phyloP scores from a whole-genome alignment of 208 protist genomes.

The Leishmania mexicana region DNA sequence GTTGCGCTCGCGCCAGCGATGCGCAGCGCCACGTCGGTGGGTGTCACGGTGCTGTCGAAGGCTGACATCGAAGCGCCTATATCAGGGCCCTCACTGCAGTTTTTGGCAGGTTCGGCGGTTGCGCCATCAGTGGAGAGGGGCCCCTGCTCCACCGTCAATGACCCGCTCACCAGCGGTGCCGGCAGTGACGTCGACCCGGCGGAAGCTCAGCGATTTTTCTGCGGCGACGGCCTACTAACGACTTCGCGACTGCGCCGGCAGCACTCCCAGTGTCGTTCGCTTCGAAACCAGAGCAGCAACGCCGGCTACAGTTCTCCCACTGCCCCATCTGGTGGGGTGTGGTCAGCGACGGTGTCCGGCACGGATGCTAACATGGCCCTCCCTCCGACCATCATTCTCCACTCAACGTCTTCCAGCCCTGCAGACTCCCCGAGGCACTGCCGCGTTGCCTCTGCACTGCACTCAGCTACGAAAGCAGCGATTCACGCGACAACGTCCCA shows the following conservation, averaged over 20 bases:
- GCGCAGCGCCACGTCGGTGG: not conserved
- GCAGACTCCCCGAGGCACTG: not conserved
- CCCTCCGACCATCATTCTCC: not conserved
- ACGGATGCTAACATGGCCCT: too few species aligned
- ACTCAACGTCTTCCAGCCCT: not conserved
- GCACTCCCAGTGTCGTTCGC: conserved; percentile 23
- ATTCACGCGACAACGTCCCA: conserved; percentile 30
- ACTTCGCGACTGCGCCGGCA: conserved; percentile 7
- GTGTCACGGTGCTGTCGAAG: not conserved
- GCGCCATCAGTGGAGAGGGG: not conserved
- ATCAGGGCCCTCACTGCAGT: too few species aligned
- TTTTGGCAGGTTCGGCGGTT: not conserved
- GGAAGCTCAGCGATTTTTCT: not conserved
- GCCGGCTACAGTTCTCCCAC: not conserved
- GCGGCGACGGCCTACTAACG: conserved; percentile 8
- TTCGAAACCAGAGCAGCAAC: not conserved
- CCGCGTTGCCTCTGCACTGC: conserved; percentile 7
- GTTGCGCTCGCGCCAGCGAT: not conserved
- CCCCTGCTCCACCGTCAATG: not conserved
- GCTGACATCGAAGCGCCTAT: not conserved
- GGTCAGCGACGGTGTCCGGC: not conserved
- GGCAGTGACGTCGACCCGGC: not conserved
- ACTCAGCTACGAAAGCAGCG: conserved; percentile 29
- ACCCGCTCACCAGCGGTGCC: not conserved
- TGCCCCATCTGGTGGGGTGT: not conserved